phyloP scores from a whole-genome alignment of 163 green algal genomes.

The Coccomyxa subellipsoidea region DNA sequence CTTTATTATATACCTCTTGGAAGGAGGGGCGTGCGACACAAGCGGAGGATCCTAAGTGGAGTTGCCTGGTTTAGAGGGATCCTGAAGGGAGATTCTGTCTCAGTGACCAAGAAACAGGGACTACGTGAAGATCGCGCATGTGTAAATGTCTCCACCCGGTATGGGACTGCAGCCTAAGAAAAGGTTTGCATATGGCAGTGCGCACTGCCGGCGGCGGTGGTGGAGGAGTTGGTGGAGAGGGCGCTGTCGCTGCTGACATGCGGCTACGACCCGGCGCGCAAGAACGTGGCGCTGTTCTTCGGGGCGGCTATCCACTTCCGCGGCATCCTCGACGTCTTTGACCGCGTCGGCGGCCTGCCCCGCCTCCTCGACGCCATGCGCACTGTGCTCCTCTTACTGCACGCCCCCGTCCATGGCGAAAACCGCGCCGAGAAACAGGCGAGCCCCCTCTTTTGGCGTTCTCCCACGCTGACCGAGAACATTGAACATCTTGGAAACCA shows the following conservation, averaged over 20 bases:
- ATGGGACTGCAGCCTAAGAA: background rate
- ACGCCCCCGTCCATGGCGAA: constrained; percentile 20
- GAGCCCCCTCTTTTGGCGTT: background rate
- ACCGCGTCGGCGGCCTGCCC: constrained; percentile 33
- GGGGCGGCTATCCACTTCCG: constrained; percentile 48
- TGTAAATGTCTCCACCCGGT: too few relatives aligned
- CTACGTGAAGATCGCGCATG: too few relatives aligned
- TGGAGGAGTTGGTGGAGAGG: constrained; percentile 22
- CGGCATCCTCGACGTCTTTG: constrained; percentile 52
- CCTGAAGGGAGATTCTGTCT: too few relatives aligned
- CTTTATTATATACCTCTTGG: too few relatives aligned
- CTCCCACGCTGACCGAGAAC: too few relatives aligned
- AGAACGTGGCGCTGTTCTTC: constrained; percentile 65
- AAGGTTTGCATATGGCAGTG: constrained; percentile 11
- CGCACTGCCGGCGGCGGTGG: constrained; percentile 25
- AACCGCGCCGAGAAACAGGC: constrained; percentile 11
- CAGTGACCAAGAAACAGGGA: too few relatives aligned
- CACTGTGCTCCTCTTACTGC: constrained; percentile 9
- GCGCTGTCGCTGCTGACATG: constrained; percentile 48
- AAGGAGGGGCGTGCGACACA: too few relatives aligned
- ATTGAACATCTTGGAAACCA: background rate
- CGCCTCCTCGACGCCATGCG: constrained; percentile 46
- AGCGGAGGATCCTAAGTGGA: too few relatives aligned
- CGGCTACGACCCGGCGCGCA: constrained; percentile 52
- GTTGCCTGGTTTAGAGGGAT: too few relatives aligned